These are phyloP conservation scores for Cicer pinnatifidum DNA, from an alignment of 306 rosid species.

Conservation along the genomic window DNA sequence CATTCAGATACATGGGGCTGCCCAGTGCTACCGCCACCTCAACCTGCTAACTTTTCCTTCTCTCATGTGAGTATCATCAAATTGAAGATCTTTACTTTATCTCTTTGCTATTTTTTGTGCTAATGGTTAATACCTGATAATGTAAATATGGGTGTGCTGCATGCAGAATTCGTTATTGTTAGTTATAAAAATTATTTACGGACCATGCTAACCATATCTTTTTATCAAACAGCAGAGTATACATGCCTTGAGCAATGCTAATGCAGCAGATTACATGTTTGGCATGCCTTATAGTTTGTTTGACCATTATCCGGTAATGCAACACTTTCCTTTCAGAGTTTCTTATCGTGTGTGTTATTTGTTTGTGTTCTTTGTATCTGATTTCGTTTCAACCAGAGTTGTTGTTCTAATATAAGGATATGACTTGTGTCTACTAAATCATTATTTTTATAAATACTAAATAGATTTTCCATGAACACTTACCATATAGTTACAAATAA, in stretches of 20 bases:
- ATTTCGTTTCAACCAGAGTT: too few species aligned
- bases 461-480: constrained; percentile 10
- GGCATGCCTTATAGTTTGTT: constrained; percentile 50
- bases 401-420: neutral
- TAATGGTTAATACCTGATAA: constrained; percentile 14
- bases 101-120: constrained; percentile 6
- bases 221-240: constrained; percentile 56
- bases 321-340: constrained; percentile 21
- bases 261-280: constrained; percentile 48
- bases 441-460: neutral
- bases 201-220: constrained; percentile 18
- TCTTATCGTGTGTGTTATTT: too few species aligned
- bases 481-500: neutral
- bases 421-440: neutral
- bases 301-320: constrained; percentile 73
- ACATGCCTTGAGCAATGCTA: constrained; percentile 44
- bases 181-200: constrained; percentile 17
- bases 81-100: constrained; percentile 21
- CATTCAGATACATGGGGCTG: constrained; percentile 93
- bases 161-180: neutral
- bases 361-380: too few species aligned
- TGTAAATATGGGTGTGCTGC: constrained; percentile 19
- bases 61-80: constrained; percentile 59
- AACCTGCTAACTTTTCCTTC: constrained; percentile 55
- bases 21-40: constrained; percentile 73